These are phyloP conservation scores for Yamadazyma oceani DNA, from an alignment of 1,139 yeast species.

Conservation along the genomic window DNA sequence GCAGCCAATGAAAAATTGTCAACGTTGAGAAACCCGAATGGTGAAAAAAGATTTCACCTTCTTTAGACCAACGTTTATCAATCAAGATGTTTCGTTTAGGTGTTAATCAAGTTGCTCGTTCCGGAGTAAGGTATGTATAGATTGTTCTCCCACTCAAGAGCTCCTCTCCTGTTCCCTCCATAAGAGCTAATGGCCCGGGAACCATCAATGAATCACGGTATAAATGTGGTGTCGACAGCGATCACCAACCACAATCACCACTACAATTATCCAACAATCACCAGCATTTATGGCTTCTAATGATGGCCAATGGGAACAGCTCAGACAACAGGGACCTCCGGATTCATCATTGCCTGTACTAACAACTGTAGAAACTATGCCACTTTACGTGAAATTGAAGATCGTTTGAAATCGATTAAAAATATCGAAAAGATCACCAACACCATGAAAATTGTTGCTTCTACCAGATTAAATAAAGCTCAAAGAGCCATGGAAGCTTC, in stretches of 20 bases:
- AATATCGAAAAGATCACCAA: conserved; percentile 99
- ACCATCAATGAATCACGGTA: background rate
- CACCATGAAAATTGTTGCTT: conserved; percentile 99
- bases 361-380: conserved; percentile 75
- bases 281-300: too few relatives aligned
- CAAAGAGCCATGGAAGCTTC: conserved; percentile 93
- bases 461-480: conserved; percentile 94
- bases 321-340: too few relatives aligned
- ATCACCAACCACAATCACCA: too few relatives aligned
- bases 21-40: conserved; percentile 18
- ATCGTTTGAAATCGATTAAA: conserved; percentile 95
- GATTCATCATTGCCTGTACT: too few relatives aligned
- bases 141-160: background rate
- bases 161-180: background rate
- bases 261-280: too few relatives aligned
- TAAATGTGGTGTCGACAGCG: too few relatives aligned
- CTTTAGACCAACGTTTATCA: background rate
- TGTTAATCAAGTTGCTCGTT: conserved; percentile 61
- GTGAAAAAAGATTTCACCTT: conserved; percentile 8
- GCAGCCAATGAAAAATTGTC: conserved; percentile 22
- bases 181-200: background rate
- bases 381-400: conserved; percentile 97
- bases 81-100: conserved; percentile 63
- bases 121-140: conserved; percentile 55
- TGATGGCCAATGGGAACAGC: too few relatives aligned